Evolutionary conservation across 257 asterid genomes (phyloP).

Genomic region (Scutellaria galericulata): DNA sequence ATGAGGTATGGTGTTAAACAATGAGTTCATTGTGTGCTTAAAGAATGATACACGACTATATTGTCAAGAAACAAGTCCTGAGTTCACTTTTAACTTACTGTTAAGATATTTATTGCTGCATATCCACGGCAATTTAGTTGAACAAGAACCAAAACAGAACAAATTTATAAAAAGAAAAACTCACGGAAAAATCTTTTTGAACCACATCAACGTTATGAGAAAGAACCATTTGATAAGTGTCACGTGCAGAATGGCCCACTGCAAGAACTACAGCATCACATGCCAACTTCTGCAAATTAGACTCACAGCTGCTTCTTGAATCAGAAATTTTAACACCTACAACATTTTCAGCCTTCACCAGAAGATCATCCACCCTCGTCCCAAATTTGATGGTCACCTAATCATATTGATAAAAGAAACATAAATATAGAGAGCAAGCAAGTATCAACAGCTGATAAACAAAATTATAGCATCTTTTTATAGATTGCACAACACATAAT

Average conservation of each 20-base stretch:
- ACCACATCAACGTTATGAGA: slow-evolving; percentile 74
- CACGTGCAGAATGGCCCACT: slow-evolving; percentile 98
- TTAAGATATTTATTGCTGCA: background rate
- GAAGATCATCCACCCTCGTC: slow-evolving; percentile 86
- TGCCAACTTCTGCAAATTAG: slow-evolving; percentile 50
- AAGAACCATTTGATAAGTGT: slow-evolving; percentile 84
- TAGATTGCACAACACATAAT: slow-evolving; percentile 25
- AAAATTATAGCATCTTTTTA: slow-evolving; percentile 26
- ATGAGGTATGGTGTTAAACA: background rate
- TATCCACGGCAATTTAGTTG: slow-evolving; percentile 16
- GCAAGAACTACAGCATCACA: slow-evolving; percentile 95
- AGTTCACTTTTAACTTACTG: background rate
- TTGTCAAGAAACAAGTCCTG: background rate
- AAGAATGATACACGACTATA: slow-evolving; percentile 12
- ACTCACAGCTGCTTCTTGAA: slow-evolving; percentile 45
- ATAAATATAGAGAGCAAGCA: slow-evolving; percentile 17
- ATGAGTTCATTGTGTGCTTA: background rate
- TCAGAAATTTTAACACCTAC: slow-evolving; percentile 78
- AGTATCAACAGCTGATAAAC: slow-evolving; percentile 20
- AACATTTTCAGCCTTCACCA: slow-evolving; percentile 64
- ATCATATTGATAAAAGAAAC: slow-evolving; percentile 37
- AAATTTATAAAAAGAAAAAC: slow-evolving; percentile 30
- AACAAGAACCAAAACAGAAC: slow-evolving; percentile 18
- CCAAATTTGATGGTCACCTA: slow-evolving; percentile 85
- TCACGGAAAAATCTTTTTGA: slow-evolving; percentile 87